phyloP scores from a whole-genome alignment of 352 stramenopile species.

The Saprolegnia diclina region DNA sequence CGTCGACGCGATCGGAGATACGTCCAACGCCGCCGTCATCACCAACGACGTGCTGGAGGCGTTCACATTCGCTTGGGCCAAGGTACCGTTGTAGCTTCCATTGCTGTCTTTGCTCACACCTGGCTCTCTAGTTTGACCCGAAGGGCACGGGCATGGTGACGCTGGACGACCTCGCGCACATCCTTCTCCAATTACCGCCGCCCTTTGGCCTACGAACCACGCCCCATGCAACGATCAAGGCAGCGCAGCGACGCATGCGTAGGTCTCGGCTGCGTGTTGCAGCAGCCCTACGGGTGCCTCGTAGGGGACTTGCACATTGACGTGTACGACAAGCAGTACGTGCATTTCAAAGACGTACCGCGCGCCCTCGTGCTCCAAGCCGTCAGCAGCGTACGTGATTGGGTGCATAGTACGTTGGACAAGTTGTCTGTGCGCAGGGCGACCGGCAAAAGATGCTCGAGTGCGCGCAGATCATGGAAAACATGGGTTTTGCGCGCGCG shows the following conservation, averaged over 20 bases:
- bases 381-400: slow-evolving; percentile 22
- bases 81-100: not conserved
- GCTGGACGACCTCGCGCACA: slow-evolving; percentile 33
- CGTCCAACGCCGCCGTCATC: slow-evolving; percentile 41
- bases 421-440: slow-evolving; percentile 22
- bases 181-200: slow-evolving; percentile 35
- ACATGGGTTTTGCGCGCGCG: slow-evolving; percentile 13
- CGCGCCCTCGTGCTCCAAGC: slow-evolving; percentile 35
- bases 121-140: slow-evolving; percentile 49
- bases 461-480: slow-evolving; percentile 17
- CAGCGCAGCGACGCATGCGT: slow-evolving; percentile 7
- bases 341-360: slow-evolving; percentile 48
- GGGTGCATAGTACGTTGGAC: not conserved
- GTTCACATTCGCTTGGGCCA: slow-evolving; percentile 29
- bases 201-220: slow-evolving; percentile 35
- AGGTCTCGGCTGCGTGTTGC: not conserved
- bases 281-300: not conserved
- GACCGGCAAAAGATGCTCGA: slow-evolving; percentile 18
- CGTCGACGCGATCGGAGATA: slow-evolving; percentile 50
- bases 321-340: slow-evolving; percentile 37
- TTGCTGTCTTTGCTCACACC: slow-evolving; percentile 6
- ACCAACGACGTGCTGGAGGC: slow-evolving; percentile 37
- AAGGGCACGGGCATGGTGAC: slow-evolving; percentile 45
- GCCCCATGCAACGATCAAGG: not conserved
- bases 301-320: slow-evolving; percentile 36